A percentile compares a stretch with the other conserved stretches of the same genome.
Conservation (phyloP, 768 basidiomycete species). For the Basidioascus undulatus region DNA sequence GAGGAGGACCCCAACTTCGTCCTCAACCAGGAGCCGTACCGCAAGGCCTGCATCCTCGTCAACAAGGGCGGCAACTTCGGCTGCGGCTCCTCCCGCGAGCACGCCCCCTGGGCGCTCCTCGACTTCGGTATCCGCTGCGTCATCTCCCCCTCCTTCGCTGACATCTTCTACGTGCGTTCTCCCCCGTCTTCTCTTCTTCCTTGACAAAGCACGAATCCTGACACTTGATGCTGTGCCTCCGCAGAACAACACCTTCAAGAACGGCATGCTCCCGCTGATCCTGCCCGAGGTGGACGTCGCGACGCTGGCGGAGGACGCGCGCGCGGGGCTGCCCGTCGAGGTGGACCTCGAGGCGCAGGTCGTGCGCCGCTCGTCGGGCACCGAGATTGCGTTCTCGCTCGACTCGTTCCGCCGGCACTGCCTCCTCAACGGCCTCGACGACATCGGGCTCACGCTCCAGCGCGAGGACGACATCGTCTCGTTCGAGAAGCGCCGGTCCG, state of each 20-base stretch:
- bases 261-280: conserved; percentile 63
- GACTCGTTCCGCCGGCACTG: conserved; percentile 86
- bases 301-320: conserved; percentile 50
- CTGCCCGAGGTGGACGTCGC: conserved; percentile 47
- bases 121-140: conserved; percentile 78
- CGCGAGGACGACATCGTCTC: conserved; percentile 40
- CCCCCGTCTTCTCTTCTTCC: neutral
- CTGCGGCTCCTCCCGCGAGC: conserved; percentile 48
- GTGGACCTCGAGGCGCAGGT: conserved; percentile 66
- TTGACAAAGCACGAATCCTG: conserved; percentile 4
- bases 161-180: conserved; percentile 42
- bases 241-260: conserved; percentile 55
- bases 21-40: conserved; percentile 54
- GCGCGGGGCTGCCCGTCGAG: conserved; percentile 47
- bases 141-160: conserved; percentile 70
- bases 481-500: conserved; percentile 57
- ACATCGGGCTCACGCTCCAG: conserved; percentile 82
- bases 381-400: conserved; percentile 45
- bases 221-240: neutral
- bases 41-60: conserved; percentile 51
- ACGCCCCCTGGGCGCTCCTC: conserved; percentile 38
- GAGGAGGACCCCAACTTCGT: conserved; percentile 53
- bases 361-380: conserved; percentile 39
- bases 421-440: conserved; percentile 83
- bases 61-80: conserved; percentile 77